These are phyloP conservation scores for Beauveria sp. DNA, from an alignment of 2,329 filamentous ascomycete species.

Conservation along the genomic window DNA sequence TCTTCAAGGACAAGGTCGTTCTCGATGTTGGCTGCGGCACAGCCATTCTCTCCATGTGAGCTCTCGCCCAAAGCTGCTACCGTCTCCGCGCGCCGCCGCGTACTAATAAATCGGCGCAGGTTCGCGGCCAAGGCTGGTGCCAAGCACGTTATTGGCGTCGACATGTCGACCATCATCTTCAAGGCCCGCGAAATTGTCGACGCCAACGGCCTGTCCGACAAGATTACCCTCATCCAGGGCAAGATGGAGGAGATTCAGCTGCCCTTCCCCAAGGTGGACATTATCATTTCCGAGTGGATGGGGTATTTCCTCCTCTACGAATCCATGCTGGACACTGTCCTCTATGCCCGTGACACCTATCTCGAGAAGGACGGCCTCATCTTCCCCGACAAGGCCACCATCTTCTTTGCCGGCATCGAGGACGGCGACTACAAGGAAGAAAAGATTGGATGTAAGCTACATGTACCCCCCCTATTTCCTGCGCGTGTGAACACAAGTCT, in stretches of 20 bases:
- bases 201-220: slow-evolving; percentile 83
- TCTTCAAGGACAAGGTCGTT: slow-evolving; percentile 76
- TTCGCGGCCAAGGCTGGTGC: slow-evolving; percentile 94
- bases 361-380: slow-evolving; percentile 81
- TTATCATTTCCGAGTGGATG: slow-evolving; percentile 99
- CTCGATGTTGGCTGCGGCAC: slow-evolving; percentile 97
- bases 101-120: slow-evolving; percentile 42
- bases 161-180: slow-evolving; percentile 99
- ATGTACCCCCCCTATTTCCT: neutral
- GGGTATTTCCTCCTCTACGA: slow-evolving; percentile 98
- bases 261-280: slow-evolving; percentile 92
- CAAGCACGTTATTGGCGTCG: slow-evolving; percentile 97
- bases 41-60: slow-evolving; percentile 95
- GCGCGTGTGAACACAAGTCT: neutral
- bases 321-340: slow-evolving; percentile 96
- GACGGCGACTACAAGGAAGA: slow-evolving; percentile 99
- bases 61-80: slow-evolving; percentile 11
- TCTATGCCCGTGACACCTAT: slow-evolving; percentile 93
- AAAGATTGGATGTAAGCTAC: slow-evolving; percentile 88
- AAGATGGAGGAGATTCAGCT: slow-evolving; percentile 99
- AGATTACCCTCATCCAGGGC: slow-evolving; percentile 95
- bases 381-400: slow-evolving; percentile 98
- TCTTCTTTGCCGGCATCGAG: slow-evolving; percentile 94
- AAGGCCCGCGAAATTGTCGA: slow-evolving; percentile 95
- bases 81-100: neutral